A percentile compares a stretch with the other conserved stretches of the same genome.
These are phyloP conservation scores for Neospora caninum DNA, from an alignment of 169 alveolate species.

Conservation along the genomic window DNA sequence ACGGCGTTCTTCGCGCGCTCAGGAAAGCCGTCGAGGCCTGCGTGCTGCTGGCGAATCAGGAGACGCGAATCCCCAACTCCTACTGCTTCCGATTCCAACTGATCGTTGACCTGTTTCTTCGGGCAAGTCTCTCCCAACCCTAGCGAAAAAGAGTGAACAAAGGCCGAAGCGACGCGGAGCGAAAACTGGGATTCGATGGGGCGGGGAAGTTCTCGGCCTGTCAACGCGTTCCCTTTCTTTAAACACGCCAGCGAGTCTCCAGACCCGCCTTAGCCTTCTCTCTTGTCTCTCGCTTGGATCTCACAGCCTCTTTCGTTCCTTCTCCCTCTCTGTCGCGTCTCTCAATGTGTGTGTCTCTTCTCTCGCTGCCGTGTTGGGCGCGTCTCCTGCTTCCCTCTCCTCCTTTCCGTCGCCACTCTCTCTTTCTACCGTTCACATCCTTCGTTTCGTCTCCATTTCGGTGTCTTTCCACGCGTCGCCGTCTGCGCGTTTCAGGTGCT, in stretches of 20 bases:
- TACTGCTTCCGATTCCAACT: constrained; percentile 51
- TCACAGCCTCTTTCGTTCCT: background rate
- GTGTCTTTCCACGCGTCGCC: background rate
- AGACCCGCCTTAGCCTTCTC: background rate
- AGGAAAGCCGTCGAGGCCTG: constrained; percentile 57
- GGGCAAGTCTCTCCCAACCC: constrained; percentile 28
- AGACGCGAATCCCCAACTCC: background rate
- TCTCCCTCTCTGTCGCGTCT: background rate
- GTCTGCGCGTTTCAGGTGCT: constrained; percentile 45
- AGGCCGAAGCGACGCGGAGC: background rate
- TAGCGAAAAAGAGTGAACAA: background rate
- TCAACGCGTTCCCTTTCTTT: no score
- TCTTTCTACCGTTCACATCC: background rate
- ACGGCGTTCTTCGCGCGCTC: constrained; percentile 47
- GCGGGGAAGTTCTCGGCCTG: no score
- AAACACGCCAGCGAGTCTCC: no score
- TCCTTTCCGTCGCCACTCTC: background rate
- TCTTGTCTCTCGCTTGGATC: background rate
- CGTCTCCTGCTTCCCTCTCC: background rate
- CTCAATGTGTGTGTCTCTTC: background rate
- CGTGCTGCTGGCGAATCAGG: constrained; percentile 63
- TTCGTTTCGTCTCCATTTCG: background rate
- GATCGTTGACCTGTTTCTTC: constrained; percentile 42
- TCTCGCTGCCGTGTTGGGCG: background rate
- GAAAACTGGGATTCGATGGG: no score